Percentiles rank a stretch among this genome's conserved stretches.
phyloP scores from a whole-genome alignment of 176 grass and related monocot species.

The Olyra latifolia region DNA sequence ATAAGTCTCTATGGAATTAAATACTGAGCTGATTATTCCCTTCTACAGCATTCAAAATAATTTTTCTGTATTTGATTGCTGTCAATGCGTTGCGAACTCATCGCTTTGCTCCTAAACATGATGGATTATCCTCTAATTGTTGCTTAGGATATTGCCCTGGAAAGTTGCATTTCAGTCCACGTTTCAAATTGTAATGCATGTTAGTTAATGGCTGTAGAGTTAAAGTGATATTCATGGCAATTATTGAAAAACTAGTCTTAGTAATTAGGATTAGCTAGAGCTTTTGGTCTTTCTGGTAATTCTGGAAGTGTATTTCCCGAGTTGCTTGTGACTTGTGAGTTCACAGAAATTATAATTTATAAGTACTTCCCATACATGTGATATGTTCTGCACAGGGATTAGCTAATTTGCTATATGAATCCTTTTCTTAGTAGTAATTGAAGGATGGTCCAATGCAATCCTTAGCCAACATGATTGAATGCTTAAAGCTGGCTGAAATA shows the following conservation, averaged over 20 bases:
- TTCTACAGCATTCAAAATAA: background rate
- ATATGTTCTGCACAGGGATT: background rate
- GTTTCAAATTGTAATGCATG: background rate
- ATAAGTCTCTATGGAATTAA: background rate
- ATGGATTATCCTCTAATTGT: background rate
- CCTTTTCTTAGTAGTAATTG: background rate
- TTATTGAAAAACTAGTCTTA: background rate
- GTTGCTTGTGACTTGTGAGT: background rate
- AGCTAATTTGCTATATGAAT: background rate
- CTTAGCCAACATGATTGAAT: background rate
- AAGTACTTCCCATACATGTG: background rate
- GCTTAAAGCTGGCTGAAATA: background rate
- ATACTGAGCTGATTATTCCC: background rate
- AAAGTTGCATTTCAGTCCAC: background rate
- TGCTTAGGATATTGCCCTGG: background rate
- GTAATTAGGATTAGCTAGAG: background rate
- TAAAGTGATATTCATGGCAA: slow-evolving; percentile 1
- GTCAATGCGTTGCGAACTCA: background rate
- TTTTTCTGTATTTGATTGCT: background rate
- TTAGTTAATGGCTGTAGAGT: background rate
- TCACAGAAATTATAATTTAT: background rate
- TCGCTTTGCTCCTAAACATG: background rate
- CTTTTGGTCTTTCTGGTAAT: background rate
- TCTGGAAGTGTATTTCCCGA: background rate
- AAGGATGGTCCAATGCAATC: background rate